phyloP scores from a whole-genome alignment of 2,329 filamentous ascomycete genomes.

The Penicillium sp. region DNA sequence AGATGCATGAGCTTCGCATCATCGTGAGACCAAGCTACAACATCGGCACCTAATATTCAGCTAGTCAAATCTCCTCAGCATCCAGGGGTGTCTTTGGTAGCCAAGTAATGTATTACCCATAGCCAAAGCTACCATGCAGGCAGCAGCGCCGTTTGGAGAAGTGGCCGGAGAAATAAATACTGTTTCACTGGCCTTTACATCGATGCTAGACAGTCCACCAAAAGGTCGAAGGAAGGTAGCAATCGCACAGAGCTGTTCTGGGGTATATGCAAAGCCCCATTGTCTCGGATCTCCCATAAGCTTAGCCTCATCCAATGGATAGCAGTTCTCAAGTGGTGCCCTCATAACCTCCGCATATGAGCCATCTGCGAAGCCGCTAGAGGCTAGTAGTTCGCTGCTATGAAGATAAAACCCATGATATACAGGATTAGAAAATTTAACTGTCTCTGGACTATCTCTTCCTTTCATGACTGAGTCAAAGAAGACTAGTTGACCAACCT shows the following conservation, averaged over 20 bases:
- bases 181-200: neutral
- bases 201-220: neutral
- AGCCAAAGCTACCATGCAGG: neutral
- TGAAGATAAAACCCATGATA: neutral
- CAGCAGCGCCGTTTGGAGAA: neutral
- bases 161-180: neutral
- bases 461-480: neutral
- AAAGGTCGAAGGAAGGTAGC: neutral
- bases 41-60: neutral
- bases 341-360: neutral
- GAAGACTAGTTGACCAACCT: neutral
- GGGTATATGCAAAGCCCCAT: neutral
- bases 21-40: neutral
- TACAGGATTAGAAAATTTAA: neutral
- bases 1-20: neutral
- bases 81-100: neutral
- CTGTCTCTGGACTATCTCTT: neutral
- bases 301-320: neutral
- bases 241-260: neutral
- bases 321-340: neutral
- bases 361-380: neutral
- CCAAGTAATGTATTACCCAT: neutral
- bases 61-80: neutral
- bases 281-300: neutral
- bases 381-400: neutral